Evolutionary conservation across 768 basidiomycete genomes (phyloP).

Genomic region (Suillus americanus): DNA sequence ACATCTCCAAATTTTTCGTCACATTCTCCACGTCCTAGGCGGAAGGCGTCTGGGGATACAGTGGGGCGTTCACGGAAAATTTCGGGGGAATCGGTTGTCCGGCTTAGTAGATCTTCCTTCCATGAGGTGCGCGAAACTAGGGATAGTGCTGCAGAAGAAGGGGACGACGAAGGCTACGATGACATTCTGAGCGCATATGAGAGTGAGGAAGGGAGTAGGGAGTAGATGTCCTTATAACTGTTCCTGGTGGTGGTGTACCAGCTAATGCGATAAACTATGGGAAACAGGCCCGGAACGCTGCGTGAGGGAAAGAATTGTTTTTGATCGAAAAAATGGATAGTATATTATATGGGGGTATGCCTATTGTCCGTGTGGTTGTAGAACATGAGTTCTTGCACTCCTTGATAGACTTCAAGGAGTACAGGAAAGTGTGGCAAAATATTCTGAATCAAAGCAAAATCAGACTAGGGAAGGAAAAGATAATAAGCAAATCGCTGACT

Average conservation of each 20-base stretch:
- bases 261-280: not conserved
- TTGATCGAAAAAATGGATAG: not conserved
- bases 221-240: not conserved
- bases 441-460: constrained; percentile 43
- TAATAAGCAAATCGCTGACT: constrained; percentile 37
- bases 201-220: constrained; percentile 58
- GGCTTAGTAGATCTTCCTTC: constrained; percentile 48
- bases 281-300: not conserved
- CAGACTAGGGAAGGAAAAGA: constrained; percentile 1
- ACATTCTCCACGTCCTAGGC: constrained; percentile 20
- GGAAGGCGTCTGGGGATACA: constrained; percentile 30
- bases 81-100: constrained; percentile 36
- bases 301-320: not conserved
- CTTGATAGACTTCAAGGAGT: constrained; percentile 57
- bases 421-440: constrained; percentile 62
- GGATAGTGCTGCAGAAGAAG: constrained; percentile 72
- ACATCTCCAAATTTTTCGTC: constrained; percentile 27
- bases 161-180: constrained; percentile 75
- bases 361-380: constrained; percentile 5
- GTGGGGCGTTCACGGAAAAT: constrained; percentile 38
- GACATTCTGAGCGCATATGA: constrained; percentile 81
- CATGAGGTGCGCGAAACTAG: constrained; percentile 40
- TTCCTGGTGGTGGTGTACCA: constrained; percentile 13
- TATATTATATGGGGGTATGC: constrained; percentile 4
- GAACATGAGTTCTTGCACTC: constrained; percentile 51